These are phyloP conservation scores for Metschnikowia orientalis DNA, from an alignment of 805 yeast genomes.

Conservation along the genomic window DNA sequence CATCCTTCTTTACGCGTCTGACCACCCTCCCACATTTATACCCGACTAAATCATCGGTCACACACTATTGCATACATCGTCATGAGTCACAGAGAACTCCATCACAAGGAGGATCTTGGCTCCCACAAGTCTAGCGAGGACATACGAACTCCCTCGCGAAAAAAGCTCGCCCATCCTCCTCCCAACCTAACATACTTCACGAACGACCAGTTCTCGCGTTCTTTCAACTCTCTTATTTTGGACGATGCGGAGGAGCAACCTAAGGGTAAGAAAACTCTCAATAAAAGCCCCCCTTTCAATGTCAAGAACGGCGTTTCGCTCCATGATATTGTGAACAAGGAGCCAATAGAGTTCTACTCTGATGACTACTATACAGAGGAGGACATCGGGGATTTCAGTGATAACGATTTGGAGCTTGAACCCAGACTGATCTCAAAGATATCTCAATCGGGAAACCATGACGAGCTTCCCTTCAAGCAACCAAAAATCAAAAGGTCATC, in stretches of 20 bases:
- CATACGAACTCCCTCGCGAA: conserved; percentile 5
- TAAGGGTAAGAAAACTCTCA: conserved; percentile 22
- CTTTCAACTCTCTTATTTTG: conserved; percentile 40
- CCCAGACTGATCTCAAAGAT: conserved; percentile 6
- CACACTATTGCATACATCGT: too few species aligned
- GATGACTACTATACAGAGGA: conserved; percentile 14
- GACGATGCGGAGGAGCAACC: conserved; percentile 30
- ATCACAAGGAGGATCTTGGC: background rate
- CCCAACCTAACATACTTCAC: conserved; percentile 31
- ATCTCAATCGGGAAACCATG: conserved; percentile 5
- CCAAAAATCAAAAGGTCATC: conserved; percentile 36
- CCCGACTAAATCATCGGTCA: too few species aligned
- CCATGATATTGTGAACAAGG: conserved; percentile 17
- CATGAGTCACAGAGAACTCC: conserved; percentile 3
- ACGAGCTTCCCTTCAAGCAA: conserved; percentile 3
- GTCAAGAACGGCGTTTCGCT: conserved; percentile 27
- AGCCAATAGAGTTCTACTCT: conserved; percentile 20
- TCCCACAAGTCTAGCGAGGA: conserved; percentile 1
- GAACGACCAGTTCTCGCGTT: conserved; percentile 37
- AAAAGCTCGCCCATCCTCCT: conserved; percentile 9
- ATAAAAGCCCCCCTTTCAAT: conserved; percentile 41
- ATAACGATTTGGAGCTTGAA: conserved; percentile 5
- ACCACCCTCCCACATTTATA: too few species aligned
- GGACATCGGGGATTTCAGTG: conserved; percentile 12
- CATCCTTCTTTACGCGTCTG: too few species aligned